Evolutionary conservation across 495 filamentous ascomycete species (phyloP).

Genomic region (Penicillium canescens): DNA sequence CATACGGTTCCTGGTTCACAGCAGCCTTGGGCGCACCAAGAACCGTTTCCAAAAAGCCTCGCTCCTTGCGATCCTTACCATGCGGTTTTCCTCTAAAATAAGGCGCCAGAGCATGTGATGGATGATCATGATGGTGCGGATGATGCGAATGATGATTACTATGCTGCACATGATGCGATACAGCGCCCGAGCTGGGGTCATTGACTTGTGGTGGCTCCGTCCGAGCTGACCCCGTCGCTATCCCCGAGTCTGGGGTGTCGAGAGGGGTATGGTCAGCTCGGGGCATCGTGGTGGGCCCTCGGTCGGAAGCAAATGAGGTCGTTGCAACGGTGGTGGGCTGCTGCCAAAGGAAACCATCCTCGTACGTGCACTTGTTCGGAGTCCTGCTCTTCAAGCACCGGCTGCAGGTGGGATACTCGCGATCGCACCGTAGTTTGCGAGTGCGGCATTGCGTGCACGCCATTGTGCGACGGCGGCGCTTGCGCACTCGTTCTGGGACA

Average conservation of each 20-base stretch:
- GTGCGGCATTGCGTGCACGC: conserved; percentile 58
- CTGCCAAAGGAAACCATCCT: conserved; percentile 51
- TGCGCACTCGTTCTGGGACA: conserved; percentile 35
- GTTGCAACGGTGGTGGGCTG: conserved; percentile 39
- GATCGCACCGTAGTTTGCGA: conserved; percentile 70
- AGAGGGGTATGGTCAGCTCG: conserved; percentile 24
- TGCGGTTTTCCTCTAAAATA: conserved; percentile 5
- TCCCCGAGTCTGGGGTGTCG: conserved; percentile 38
- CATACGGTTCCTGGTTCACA: conserved; percentile 40
- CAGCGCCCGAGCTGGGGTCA: conserved; percentile 7
- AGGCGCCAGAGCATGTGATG: conserved; percentile 14
- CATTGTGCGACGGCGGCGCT: conserved; percentile 43
- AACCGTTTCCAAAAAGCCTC: conserved; percentile 44
- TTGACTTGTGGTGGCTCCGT: conserved; percentile 22
- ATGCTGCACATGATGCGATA: background rate
- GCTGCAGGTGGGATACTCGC: conserved; percentile 61
- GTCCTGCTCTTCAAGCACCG: conserved; percentile 59
- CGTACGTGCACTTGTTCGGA: conserved; percentile 43
- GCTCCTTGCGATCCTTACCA: conserved; percentile 30
- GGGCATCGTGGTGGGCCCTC: conserved; percentile 24
- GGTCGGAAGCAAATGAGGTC: conserved; percentile 28
- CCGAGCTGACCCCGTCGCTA: conserved; percentile 32
- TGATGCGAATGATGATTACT: background rate
- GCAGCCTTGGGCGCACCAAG: conserved; percentile 44
- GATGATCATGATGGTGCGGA: conserved; percentile 3